Evolutionary conservation across 805 yeast species (phyloP).

Genomic region (Maudiozyma saulgeensis): DNA sequence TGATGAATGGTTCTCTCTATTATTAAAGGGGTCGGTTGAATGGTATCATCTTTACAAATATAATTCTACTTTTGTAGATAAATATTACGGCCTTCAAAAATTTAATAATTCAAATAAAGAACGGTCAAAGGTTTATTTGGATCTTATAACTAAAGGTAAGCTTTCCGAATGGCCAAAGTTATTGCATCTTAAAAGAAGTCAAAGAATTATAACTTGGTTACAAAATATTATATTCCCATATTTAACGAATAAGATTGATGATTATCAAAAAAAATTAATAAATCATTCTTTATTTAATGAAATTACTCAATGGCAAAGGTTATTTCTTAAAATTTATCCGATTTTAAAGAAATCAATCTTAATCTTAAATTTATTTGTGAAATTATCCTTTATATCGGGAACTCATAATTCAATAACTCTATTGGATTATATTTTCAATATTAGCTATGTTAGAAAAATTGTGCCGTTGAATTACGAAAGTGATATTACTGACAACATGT

Average conservation of each 20-base stretch:
- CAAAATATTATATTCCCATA: slow-evolving; percentile 62
- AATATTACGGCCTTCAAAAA: slow-evolving; percentile 82
- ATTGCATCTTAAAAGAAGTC: slow-evolving; percentile 42
- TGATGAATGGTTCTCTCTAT: slow-evolving; percentile 49
- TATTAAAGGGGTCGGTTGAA: slow-evolving; percentile 57
- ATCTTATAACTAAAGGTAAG: slow-evolving; percentile 2
- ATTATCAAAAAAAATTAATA: slow-evolving; percentile 42
- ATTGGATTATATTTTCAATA: slow-evolving; percentile 49
- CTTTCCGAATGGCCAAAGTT: slow-evolving; percentile 14
- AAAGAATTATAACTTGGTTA: slow-evolving; percentile 44
- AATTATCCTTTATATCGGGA: slow-evolving; percentile 60
- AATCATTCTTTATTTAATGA: not conserved
- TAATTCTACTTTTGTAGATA: slow-evolving; percentile 85
- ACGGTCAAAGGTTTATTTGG: slow-evolving; percentile 5
- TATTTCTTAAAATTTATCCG: slow-evolving; percentile 58
- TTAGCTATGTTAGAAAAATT: slow-evolving; percentile 44
- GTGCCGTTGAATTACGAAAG: slow-evolving; percentile 9
- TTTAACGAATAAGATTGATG: slow-evolving; percentile 36
- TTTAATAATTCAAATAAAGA: slow-evolving; percentile 23
- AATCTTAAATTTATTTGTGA: slow-evolving; percentile 44
- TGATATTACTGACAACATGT: not conserved
- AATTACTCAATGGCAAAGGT: slow-evolving; percentile 17
- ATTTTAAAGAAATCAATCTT: slow-evolving; percentile 38
- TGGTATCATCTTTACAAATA: slow-evolving; percentile 57
- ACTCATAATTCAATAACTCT: slow-evolving; percentile 52